phyloP scores from a whole-genome alignment of 129 eudicot species.

The Helichrysum umbraculigerum region DNA sequence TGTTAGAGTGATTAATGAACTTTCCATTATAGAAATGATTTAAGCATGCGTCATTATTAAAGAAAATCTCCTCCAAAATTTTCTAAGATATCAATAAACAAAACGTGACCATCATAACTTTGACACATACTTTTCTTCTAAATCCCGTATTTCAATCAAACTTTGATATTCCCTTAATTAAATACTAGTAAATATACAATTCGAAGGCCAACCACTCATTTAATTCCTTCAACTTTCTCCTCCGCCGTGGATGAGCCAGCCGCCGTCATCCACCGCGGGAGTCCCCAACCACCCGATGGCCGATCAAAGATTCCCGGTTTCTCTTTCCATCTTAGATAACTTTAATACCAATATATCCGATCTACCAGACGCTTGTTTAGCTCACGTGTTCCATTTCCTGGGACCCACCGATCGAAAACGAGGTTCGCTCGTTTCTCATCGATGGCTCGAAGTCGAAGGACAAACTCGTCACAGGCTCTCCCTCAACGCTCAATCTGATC shows the following conservation, averaged over 20 bases:
- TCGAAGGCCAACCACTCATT: background rate
- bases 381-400: conserved; percentile 52
- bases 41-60: background rate
- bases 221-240: conserved; percentile 16
- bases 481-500: conserved; percentile 46
- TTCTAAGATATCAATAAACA: background rate
- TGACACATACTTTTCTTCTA: background rate
- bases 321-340: too few species aligned
- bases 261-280: conserved; percentile 46
- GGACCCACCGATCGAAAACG: conserved; percentile 57
- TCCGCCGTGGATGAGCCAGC: conserved; percentile 60
- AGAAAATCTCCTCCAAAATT: background rate
- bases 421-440: conserved; percentile 61
- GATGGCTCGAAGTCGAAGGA: conserved; percentile 66
- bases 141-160: conserved; percentile 15
- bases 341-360: conserved; percentile 14
- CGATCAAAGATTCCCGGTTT: conserved; percentile 9
- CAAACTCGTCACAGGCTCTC: conserved; percentile 64
- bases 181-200: conserved; percentile 7
- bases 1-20: too few species aligned
- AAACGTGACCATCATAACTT: background rate
- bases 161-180: background rate
- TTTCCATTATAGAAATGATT: too few species aligned
- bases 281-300: conserved; percentile 33
- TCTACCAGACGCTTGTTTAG: conserved; percentile 64